Evolutionary conservation across 2,329 filamentous ascomycete species (phyloP), one percentile per base, ranked within the genome.

Genomic region (Ophiostoma novo-ulmi): DNA sequence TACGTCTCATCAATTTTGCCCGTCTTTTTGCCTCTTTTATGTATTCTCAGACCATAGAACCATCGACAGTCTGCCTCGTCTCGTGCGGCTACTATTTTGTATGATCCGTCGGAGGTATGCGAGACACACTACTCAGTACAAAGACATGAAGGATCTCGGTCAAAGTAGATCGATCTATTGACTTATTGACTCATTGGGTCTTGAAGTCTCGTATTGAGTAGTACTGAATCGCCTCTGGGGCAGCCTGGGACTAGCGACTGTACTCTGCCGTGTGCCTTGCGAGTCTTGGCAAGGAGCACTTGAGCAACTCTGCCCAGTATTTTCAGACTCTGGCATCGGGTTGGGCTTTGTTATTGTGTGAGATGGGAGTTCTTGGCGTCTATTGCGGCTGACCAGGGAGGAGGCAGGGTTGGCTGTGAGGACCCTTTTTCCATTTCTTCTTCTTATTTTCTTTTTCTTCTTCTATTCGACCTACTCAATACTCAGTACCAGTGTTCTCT

Each of bases 241-340:
- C 6, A 48, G 44, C 11, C 38, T 39, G 38, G 14, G 48, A 55
- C n/a, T 11, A 26, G 11, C 10, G 63, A 38, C 4, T 39, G 11
- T 17, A 44, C 61, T 31, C 61, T 26, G 31, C 48, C 63, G 63
- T n/a, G 63, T 65, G 63, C 63, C 63, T 66, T 66, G 36, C 35
- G 63, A 39, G 63, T 66, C 63, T 66, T 66, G 63, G 63, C 63
- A 66, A 41, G 38, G 63, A 41, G 58, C 26, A 63, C 58, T 63
- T 11, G 22, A 31, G 48, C 48, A n/a, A 44, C 20, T 6, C 22
- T 58, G 52, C 22, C 52, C 26, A 20, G 44, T 17, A 39, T 20
- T 48, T 48, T 48, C n/a, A 10, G 20, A 48, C 7, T 48, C 5
- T 20, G 41, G 41, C 44, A 20, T 48, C n/a, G 44, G 44, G 44